These are phyloP conservation scores for Coprinopsis cinerea DNA, from an alignment of 768 basidiomycete genomes.

Conservation along the genomic window DNA sequence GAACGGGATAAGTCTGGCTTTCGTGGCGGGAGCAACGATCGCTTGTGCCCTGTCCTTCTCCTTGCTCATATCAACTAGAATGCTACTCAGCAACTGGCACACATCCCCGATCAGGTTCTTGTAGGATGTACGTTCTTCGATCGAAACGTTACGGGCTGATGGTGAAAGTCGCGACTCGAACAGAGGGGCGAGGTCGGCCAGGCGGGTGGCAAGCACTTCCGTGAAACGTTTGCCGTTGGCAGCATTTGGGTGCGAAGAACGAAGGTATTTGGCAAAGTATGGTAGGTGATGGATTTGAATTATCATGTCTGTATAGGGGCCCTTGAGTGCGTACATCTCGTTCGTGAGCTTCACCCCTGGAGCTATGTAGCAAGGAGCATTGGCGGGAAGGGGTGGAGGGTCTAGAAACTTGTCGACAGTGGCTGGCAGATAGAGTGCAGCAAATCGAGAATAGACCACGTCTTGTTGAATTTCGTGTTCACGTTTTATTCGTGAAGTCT, in stretches of 20 bases:
- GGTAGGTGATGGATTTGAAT: background rate
- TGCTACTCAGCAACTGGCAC: background rate
- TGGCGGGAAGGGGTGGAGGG: background rate
- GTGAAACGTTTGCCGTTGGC: background rate
- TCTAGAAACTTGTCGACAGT: background rate
- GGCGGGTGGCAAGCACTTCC: background rate
- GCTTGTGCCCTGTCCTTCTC: background rate
- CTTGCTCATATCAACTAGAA: background rate
- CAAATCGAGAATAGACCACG: no score
- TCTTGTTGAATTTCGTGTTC: no score
- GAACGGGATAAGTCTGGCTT: background rate
- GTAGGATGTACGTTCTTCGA: background rate
- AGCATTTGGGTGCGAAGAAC: background rate
- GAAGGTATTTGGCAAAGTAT: background rate
- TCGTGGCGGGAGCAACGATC: background rate
- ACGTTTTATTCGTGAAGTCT: no score
- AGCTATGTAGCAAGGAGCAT: background rate
- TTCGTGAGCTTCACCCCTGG: background rate
- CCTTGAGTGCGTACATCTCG: background rate
- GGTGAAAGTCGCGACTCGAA: background rate
- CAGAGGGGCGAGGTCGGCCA: background rate
- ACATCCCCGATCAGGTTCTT: background rate
- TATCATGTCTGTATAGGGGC: background rate
- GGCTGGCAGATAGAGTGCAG: no score
- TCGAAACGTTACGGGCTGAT: background rate